These are phyloP conservation scores for Achlya hypogyna DNA, from an alignment of 352 stramenopile genomes.

Conservation along the genomic window DNA sequence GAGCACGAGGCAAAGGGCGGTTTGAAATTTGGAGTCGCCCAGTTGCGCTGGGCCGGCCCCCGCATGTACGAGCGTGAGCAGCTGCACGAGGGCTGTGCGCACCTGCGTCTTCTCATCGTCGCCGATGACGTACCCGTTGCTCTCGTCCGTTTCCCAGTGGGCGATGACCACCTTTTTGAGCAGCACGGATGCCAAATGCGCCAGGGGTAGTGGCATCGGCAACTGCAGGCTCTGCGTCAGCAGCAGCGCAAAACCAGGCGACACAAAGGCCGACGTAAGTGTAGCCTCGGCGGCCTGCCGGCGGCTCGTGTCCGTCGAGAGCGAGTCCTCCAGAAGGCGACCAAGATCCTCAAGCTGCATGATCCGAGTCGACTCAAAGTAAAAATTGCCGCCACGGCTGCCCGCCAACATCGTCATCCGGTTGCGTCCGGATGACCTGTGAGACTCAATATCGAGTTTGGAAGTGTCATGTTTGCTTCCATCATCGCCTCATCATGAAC, in stretches of 20 bases:
- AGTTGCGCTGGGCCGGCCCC: slow-evolving; percentile 26
- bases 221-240: slow-evolving; percentile 62
- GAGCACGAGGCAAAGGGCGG: slow-evolving; percentile 60
- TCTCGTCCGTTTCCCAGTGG: slow-evolving; percentile 31
- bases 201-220: slow-evolving; percentile 21
- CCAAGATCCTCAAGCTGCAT: slow-evolving; percentile 9
- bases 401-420: too few species aligned
- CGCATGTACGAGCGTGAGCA: slow-evolving; percentile 48
- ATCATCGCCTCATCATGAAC: too few species aligned
- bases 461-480: too few species aligned
- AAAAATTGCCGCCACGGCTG: neutral
- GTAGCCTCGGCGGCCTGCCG: neutral
- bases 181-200: slow-evolving; percentile 57
- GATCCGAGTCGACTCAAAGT: neutral
- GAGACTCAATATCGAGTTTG: too few species aligned
- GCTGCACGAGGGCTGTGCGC: slow-evolving; percentile 42
- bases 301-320: neutral
- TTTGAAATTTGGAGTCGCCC: slow-evolving; percentile 64
- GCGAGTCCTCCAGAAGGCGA: slow-evolving; percentile 7
- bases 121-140: slow-evolving; percentile 34
- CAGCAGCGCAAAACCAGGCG: slow-evolving; percentile 56
- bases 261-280: neutral
- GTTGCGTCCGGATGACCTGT: too few species aligned
- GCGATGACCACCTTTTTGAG: slow-evolving; percentile 68
- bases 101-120: slow-evolving; percentile 65